Percentiles rank a stretch among this genome's conserved stretches.
Conservation (phyloP, 2,329 filamentous ascomycete species). For the Xylariaceae sp. region DNA sequence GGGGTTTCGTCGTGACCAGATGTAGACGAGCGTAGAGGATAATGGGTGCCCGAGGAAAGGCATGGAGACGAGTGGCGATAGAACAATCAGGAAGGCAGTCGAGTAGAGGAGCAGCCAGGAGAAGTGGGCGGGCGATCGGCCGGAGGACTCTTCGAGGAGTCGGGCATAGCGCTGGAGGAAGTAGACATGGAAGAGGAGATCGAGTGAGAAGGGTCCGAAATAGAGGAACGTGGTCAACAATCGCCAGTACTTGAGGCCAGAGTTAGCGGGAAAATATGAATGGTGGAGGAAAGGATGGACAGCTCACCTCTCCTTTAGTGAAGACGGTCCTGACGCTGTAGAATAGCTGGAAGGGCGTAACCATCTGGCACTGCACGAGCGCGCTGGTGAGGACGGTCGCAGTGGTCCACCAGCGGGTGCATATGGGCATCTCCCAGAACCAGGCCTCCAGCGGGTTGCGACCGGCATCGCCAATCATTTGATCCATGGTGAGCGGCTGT, state of each 20-base stretch:
- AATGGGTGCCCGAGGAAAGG: slow-evolving; percentile 92
- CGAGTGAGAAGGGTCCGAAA: slow-evolving; percentile 89
- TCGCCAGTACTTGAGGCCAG: slow-evolving; percentile 75
- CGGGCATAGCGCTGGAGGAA: slow-evolving; percentile 96
- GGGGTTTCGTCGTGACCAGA: slow-evolving; percentile 94
- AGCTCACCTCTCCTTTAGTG: slow-evolving; percentile 77
- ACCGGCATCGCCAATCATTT: slow-evolving; percentile 55
- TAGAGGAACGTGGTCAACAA: slow-evolving; percentile 96
- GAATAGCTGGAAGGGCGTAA: slow-evolving; percentile 93
- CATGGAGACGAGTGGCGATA: slow-evolving; percentile 86
- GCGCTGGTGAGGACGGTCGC: slow-evolving; percentile 84
- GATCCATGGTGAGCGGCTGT: slow-evolving; percentile 43
- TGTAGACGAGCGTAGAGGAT: slow-evolving; percentile 91
- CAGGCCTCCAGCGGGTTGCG: slow-evolving; percentile 85
- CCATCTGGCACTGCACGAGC: slow-evolving; percentile 86
- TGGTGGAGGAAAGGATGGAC: slow-evolving; percentile 6
- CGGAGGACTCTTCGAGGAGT: slow-evolving; percentile 91
- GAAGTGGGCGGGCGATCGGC: slow-evolving; percentile 86
- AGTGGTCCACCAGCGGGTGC: slow-evolving; percentile 95
- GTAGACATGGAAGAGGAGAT: slow-evolving; percentile 96
- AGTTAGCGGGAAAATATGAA: slow-evolving; percentile 3
- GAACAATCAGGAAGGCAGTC: slow-evolving; percentile 69
- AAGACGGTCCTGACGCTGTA: slow-evolving; percentile 94
- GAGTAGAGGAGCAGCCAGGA: slow-evolving; percentile 91
- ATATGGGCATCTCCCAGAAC: slow-evolving; percentile 98